phyloP scores from a whole-genome alignment of 495 filamentous ascomycete genomes.

The Penicillium goetzii region DNA sequence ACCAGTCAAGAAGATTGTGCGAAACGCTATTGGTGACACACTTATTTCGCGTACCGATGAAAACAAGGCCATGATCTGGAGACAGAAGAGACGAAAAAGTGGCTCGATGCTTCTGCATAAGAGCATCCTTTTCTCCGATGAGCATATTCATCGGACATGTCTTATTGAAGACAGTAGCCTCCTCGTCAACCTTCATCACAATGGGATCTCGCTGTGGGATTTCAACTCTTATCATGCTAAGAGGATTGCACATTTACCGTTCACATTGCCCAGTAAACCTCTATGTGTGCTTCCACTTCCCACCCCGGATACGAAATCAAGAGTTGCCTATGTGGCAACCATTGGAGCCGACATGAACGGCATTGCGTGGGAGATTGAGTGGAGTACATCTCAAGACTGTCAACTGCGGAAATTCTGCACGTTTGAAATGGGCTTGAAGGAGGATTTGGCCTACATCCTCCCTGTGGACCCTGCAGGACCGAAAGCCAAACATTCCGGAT shows the following conservation, averaged over 20 bases:
- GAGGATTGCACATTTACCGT: conserved; percentile 61
- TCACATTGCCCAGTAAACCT: conserved; percentile 69
- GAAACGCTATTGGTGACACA: conserved; percentile 77
- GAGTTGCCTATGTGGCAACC: conserved; percentile 69
- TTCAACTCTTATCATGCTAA: conserved; percentile 59
- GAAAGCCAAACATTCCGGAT: conserved; percentile 70
- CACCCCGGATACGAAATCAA: conserved; percentile 55
- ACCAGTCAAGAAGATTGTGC: conserved; percentile 80
- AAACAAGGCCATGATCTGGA: conserved; percentile 84
- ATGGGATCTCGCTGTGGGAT: conserved; percentile 82
- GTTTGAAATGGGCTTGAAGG: conserved; percentile 71
- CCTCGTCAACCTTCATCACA: conserved; percentile 78
- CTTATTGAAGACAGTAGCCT: conserved; percentile 75
- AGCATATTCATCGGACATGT: conserved; percentile 83
- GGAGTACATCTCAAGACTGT: conserved; percentile 41
- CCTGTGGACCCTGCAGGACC: conserved; percentile 90
- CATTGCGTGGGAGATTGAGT: conserved; percentile 78
- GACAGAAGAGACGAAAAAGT: conserved; percentile 54
- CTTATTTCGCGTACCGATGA: conserved; percentile 79
- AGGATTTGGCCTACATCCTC: conserved; percentile 79
- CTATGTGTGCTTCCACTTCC: conserved; percentile 83
- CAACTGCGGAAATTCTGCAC: conserved; percentile 67
- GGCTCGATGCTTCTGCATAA: conserved; percentile 63
- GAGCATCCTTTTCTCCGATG: conserved; percentile 67
- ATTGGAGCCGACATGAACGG: conserved; percentile 82